Conservation (phyloP, 2,329 filamentous ascomycete species). For the Stagonosporopsis chrysanthemi region DNA sequence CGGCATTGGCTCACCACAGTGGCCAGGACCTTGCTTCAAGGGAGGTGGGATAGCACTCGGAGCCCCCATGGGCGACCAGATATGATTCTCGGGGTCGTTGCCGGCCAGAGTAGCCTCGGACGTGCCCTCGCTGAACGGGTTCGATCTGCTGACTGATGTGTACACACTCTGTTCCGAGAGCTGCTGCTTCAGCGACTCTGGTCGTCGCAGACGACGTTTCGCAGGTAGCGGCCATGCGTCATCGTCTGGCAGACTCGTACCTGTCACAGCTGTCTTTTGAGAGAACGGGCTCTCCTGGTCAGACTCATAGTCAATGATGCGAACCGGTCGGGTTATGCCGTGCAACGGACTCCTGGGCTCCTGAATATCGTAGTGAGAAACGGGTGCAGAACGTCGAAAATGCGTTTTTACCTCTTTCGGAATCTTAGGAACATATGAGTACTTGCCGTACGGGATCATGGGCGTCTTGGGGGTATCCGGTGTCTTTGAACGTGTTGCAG, state of each 20-base stretch:
- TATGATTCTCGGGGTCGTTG: background rate
- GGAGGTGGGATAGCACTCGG: slow-evolving; percentile 32
- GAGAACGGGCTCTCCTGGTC: background rate
- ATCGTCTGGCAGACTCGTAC: background rate
- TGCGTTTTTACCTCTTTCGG: slow-evolving; percentile 7
- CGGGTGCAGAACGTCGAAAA: background rate
- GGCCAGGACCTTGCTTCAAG: slow-evolving; percentile 3
- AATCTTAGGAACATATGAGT: slow-evolving; percentile 7
- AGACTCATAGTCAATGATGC: slow-evolving; percentile 13
- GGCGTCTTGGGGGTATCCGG: slow-evolving; percentile 1
- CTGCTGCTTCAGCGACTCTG: slow-evolving; percentile 9
- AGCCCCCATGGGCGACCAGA: slow-evolving; percentile 26
- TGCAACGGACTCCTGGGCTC: slow-evolving; percentile 33
- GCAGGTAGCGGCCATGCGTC: slow-evolving; percentile 4
- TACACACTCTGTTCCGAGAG: slow-evolving; percentile 27
- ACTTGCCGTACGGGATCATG: slow-evolving; percentile 3
- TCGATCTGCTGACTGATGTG: slow-evolving; percentile 24
- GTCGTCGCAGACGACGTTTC: slow-evolving; percentile 3
- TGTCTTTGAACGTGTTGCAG: background rate
- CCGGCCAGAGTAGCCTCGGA: background rate
- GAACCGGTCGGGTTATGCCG: slow-evolving; percentile 30
- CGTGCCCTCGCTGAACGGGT: slow-evolving; percentile 21
- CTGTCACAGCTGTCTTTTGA: background rate
- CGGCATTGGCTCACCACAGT: background rate
- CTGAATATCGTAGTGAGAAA: background rate